Base-by-base conservation (phyloP, 495 filamentous ascomycete genomes). In the Aspergillus leporis region DNA sequence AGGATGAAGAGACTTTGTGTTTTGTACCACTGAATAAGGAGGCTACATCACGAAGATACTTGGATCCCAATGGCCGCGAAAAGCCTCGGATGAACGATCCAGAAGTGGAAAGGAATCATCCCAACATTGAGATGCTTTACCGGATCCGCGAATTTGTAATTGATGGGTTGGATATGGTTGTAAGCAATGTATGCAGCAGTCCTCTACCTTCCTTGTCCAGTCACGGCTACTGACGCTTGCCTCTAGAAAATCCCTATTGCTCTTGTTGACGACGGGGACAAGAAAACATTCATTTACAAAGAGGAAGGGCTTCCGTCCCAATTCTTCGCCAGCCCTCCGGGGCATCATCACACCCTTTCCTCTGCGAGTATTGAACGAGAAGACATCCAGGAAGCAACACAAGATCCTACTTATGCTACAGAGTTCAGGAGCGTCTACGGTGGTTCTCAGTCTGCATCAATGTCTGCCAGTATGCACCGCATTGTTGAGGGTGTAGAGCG, bases 1-100 rank as follows among this genome's bases (percentile, higher is more conserved):
- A 94, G 68, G 90, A 94, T 67, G 85, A 84, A 60, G 84, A 88
- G 34, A 90, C 84, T 18, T 75, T 91, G 55, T 87, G 87, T n/a
- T 91, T 92, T 70, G 76, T 80, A 53, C 90, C 90, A 5, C 72
- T 94, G 21, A 69, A 79, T 22, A 74, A 80, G 56, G 71, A 81
- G 10, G 61, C 76, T 21, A 81, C 79, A n/a, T 73, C 61, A 51
- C 75, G 75, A 31, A 74, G 79, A 61, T 85, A 83, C 66, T 71
- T 81, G 57, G 67, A 67, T 61, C 60, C 67, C 8, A 70, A 73
- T 43, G 70, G 67, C n/a, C 65, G 62, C 18, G 56, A 73, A 53
- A 90, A 88, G 61, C 80, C 82, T 22, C 78, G 79, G 40, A 80
- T 77, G 66, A 76, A 82, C 51, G 85, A 87, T 56, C 63, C 67